These are phyloP conservation scores for Heliamphora pulchella DNA, from an alignment of 179 eudicot genomes.

Conservation along the genomic window DNA sequence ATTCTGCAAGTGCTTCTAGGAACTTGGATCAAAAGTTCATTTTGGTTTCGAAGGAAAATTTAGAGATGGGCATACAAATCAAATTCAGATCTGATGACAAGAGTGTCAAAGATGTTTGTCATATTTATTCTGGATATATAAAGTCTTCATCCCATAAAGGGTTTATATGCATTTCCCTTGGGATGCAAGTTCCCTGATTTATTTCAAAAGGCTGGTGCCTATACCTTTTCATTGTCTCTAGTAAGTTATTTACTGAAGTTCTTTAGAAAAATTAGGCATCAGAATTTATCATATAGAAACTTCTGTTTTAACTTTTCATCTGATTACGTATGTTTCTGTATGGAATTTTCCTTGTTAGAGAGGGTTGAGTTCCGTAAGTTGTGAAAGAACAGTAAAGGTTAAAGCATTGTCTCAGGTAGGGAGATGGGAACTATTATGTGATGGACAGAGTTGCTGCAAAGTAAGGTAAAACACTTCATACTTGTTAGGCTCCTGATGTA, in stretches of 20 bases:
- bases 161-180: constrained; percentile 50
- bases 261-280: neutral
- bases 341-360: constrained; percentile 22
- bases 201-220: constrained; percentile 55
- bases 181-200: constrained; percentile 21
- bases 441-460: constrained; percentile 16
- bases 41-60: constrained; percentile 24
- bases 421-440: constrained; percentile 34
- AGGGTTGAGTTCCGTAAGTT: constrained; percentile 16
- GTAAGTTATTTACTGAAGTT: constrained; percentile 35
- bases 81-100: constrained; percentile 21
- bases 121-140: constrained; percentile 28
- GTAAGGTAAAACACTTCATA: constrained; percentile 35
- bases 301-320: neutral
- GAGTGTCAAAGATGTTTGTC: constrained; percentile 9
- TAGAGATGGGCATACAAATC: constrained; percentile 47
- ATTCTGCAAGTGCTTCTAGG: constrained; percentile 18
- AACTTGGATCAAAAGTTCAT: constrained; percentile 50
- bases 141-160: constrained; percentile 34
- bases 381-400: constrained; percentile 38
- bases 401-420: constrained; percentile 35
- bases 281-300: neutral
- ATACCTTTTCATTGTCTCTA: constrained; percentile 42
- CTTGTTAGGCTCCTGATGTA: neutral
- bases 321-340: neutral